Evolutionary conservation across 2,329 filamentous ascomycete species (phyloP), one percentile per base, ranked within the genome.

Genomic region (Dendryphion nanum): DNA sequence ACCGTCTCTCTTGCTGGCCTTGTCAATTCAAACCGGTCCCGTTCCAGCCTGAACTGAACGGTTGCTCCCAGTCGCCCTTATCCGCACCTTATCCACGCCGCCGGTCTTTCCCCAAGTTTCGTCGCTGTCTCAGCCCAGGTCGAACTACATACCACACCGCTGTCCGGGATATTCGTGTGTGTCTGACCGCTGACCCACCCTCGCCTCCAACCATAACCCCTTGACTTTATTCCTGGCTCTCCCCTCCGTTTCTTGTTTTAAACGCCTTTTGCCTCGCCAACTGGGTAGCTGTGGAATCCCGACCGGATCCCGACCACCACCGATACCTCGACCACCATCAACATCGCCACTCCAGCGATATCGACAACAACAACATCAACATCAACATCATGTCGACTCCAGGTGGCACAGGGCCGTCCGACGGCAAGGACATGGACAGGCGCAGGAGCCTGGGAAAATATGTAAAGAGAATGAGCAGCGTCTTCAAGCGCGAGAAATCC

Each of bases 401-500:
- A 32, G 32, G 37, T 12, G 42, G 39, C 21, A 10, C 46, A 17
- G 49, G 35, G 14, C 44, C 50, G 21, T 29, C 55, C 14, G 48
- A 48, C 29, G 29, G 21, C 30, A 54, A 59, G 28, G 50, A 51
- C 21, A 47, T 33, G 15, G 54, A 63, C 28, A 55, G 58, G 21
- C 52, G 60, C 33, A 59, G 55, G 47, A 61, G 57, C 39, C 37
- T 66, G 50, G 61, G 61, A 7, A 66, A 62, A 44, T 67, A 66
- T 35, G 59, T 67, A 30, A 66, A 66, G 61, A 50, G 62, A 35
- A 64, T 67, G 55, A 60, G 60, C 50, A 64, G 57, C 31, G 62
- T 66, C 8, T 64, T 66, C 50, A 60, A 57, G 57, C 51, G 55
- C 35, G 59, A 61, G 14, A 59, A 36, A 37, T 45, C 61, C 23